phyloP scores from a whole-genome alignment of 2,329 filamentous ascomycete genomes.

The Magnaporthiopsis rhizophila region DNA sequence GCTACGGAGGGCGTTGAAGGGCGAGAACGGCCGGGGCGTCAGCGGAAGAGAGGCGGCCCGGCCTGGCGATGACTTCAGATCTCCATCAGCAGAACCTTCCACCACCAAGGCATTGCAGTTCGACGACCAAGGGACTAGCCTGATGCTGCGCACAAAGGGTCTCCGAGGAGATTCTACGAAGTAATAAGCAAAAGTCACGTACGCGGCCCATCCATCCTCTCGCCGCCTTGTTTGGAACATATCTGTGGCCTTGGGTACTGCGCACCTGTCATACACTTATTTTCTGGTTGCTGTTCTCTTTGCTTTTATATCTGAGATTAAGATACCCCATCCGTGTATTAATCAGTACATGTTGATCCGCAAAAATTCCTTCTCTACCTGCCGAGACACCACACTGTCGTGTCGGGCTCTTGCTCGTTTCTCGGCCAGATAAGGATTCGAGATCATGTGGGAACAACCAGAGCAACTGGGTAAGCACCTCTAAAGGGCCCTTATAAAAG shows the following conservation, averaged over 20 bases:
- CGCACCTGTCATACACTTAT: not conserved
- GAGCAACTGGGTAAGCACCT: not conserved
- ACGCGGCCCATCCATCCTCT: not conserved
- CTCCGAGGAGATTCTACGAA: slow-evolving; percentile 38
- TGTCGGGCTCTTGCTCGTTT: not conserved
- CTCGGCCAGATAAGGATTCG: not conserved
- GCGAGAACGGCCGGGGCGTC: slow-evolving; percentile 11
- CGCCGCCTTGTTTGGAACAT: not conserved
- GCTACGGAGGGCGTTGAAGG: slow-evolving; percentile 27
- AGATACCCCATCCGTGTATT: not conserved
- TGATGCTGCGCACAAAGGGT: slow-evolving; percentile 49
- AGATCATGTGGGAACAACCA: not conserved
- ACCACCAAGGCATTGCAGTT: slow-evolving; percentile 33
- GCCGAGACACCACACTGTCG: too few species aligned
- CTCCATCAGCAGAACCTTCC: not conserved
- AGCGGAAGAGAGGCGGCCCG: slow-evolving; percentile 13
- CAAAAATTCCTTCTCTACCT: not conserved
- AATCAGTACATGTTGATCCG: not conserved
- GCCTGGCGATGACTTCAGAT: not conserved
- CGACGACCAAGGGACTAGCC: slow-evolving; percentile 33
- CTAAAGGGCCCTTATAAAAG: too few species aligned
- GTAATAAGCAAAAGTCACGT: not conserved
- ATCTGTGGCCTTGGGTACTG: not conserved
- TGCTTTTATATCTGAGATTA: not conserved
- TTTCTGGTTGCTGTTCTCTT: not conserved